A percentile compares a stretch with the other conserved stretches of the same genome.
Conservation (phyloP, 352 stramenopile species). For the Globisporangium spinosum region DNA sequence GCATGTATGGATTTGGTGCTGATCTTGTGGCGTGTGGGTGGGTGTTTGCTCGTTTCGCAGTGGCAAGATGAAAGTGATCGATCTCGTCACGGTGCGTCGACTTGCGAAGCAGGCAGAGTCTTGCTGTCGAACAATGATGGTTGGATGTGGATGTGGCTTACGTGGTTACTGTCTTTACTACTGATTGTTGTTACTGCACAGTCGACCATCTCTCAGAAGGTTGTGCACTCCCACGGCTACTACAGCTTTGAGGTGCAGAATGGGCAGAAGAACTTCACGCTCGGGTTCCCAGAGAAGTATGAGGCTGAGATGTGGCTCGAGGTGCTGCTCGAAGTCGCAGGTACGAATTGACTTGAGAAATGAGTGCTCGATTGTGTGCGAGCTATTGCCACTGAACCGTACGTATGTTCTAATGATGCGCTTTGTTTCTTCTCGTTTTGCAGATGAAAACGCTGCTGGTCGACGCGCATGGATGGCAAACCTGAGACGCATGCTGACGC, state of each 20-base stretch:
- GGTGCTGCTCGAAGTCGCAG: constrained; percentile 58
- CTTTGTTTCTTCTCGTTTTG: neutral
- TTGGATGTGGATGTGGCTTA: neutral
- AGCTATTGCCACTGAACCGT: neutral
- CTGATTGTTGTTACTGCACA: constrained; percentile 4
- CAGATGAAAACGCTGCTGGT: constrained; percentile 70
- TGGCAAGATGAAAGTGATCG: constrained; percentile 54
- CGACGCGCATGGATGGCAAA: constrained; percentile 64
- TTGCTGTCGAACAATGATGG: neutral
- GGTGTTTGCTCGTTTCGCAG: constrained; percentile 15
- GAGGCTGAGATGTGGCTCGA: constrained; percentile 54
- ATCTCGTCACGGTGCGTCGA: constrained; percentile 57
- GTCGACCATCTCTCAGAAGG: constrained; percentile 38
- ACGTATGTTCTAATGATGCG: neutral
- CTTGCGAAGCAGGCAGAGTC: neutral
- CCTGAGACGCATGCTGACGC: constrained; percentile 46
- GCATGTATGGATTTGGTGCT: neutral
- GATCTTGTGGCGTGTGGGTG: neutral
- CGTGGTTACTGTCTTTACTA: neutral
- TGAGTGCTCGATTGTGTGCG: neutral
- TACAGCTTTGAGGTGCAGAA: constrained; percentile 61
- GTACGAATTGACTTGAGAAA: constrained; percentile 13
- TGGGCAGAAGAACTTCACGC: constrained; percentile 33
- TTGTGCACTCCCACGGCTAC: constrained; percentile 41
- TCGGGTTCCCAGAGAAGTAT: constrained; percentile 49